Evolutionary conservation across 495 filamentous ascomycete species (phyloP).

Genomic region (Cryomyces minteri): DNA sequence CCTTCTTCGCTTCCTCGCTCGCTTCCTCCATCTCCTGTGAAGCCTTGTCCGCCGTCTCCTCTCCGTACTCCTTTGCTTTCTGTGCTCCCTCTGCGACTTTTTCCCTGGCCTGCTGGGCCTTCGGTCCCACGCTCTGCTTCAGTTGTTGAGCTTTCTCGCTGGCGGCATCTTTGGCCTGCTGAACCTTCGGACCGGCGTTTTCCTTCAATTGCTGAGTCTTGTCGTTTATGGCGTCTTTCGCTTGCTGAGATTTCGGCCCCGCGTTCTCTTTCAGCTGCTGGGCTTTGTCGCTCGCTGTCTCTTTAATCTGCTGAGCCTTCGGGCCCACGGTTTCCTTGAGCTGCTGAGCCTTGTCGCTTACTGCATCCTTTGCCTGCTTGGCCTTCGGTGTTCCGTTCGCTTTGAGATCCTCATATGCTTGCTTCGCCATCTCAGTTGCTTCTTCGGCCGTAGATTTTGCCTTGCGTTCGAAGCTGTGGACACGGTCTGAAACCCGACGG

Average conservation of each 20-base stretch:
- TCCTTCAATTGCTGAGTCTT: neutral
- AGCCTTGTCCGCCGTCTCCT: neutral
- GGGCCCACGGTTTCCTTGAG: conserved; percentile 1
- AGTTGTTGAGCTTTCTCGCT: conserved; percentile 1
- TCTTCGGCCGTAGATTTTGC: neutral
- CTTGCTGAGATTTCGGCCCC: neutral
- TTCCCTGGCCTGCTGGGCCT: conserved; percentile 1
- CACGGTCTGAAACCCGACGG: neutral
- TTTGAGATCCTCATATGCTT: neutral
- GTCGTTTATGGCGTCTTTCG: conserved; percentile 2
- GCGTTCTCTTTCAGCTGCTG: conserved; percentile 1
- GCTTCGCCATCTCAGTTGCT: neutral
- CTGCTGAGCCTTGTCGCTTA: conserved; percentile 2
- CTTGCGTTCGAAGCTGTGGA: neutral
- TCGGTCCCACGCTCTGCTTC: neutral
- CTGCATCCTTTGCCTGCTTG: conserved; percentile 1
- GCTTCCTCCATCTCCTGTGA: neutral
- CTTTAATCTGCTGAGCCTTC: neutral
- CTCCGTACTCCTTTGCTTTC: neutral
- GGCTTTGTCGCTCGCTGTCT: neutral
- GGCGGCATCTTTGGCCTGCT: conserved; percentile 1
- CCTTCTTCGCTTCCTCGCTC: neutral
- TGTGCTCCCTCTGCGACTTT: conserved; percentile 1
- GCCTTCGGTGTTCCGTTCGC: neutral
- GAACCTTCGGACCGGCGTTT: conserved; percentile 2